A percentile compares a stretch with the other conserved stretches of the same genome.
These are phyloP conservation scores for Aureobasidium sp. DNA, from an alignment of 2,329 filamentous ascomycete genomes.

Conservation along the genomic window DNA sequence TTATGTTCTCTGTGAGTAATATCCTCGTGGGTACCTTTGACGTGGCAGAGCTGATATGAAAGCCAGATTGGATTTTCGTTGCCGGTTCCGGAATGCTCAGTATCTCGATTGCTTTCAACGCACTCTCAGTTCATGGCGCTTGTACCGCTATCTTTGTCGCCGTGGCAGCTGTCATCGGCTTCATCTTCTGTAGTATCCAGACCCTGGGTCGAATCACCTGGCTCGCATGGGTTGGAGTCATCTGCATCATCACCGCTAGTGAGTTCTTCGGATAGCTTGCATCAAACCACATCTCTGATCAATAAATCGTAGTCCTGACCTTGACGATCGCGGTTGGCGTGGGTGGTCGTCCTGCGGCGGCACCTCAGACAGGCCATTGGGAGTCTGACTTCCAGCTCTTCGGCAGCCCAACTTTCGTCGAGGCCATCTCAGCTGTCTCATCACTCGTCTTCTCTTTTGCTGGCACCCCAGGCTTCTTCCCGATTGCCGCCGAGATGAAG, in stretches of 20 bases:
- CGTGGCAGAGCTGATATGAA: conserved; percentile 7
- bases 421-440: conserved; percentile 28
- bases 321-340: conserved; percentile 40
- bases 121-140: conserved; percentile 24
- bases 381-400: conserved; percentile 44
- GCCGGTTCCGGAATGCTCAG: conserved; percentile 33
- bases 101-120: conserved; percentile 24
- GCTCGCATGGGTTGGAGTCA: conserved; percentile 31
- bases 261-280: not conserved
- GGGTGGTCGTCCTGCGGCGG: conserved; percentile 52
- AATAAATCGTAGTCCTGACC: not conserved
- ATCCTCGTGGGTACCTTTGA: no score
- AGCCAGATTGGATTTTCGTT: conserved; percentile 23
- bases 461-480: conserved; percentile 33
- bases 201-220: conserved; percentile 30
- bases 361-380: conserved; percentile 46
- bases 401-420: conserved; percentile 26
- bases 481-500: conserved; percentile 35
- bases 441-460: conserved; percentile 34
- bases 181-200: conserved; percentile 29
- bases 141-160: conserved; percentile 38
- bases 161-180: conserved; percentile 37
- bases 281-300: not conserved
- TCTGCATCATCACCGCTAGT: conserved; percentile 22
- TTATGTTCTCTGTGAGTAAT: conserved; percentile 29